Base-by-base conservation (phyloP, 169 alveolate species). In the Sarcocystis neurona region DNA sequence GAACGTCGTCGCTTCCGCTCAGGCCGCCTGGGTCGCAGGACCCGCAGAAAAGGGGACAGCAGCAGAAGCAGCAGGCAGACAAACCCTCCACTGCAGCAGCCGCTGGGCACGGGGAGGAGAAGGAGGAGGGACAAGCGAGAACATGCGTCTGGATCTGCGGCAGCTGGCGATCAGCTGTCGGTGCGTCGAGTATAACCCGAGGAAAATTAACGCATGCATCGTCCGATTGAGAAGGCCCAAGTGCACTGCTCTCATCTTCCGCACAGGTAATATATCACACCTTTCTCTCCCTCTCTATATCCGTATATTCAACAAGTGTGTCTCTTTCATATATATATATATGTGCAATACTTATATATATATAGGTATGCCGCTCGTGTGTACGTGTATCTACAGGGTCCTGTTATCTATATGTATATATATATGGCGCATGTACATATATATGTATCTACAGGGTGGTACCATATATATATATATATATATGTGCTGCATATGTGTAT, bases 111-210 rank as follows among this genome's bases (percentile, higher is more conserved):
- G 34, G 10, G 75, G 75, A 63, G 43, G 82, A 39, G 10, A 12
- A 3, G 37, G 34, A 43, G 41, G 18, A 15, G 23, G n/a, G 56
- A 72, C 2, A 39, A 43, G 41, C 30, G 37, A 37, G n/a, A 39
- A 72, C 2, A 39, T 10, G 58, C 15, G 32, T 41, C 91, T 97
- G 44, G 97, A 97, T 87, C 91, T 97, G 85, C 91, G 96, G 77
- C 89, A 90, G 79, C 95, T 96, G 1, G 97, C 97, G 10, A 74
- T 94, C 30, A 92, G 93, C 85, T 97, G 97, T 46, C 88, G 97
- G 50, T 95, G 95, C 88, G 96, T 97, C 8, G 98, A 97, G 92
- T 97, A 96, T 88, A 97, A 97, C 89, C 98, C 98, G 37, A 94
- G 92, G 46, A 91, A 97, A 68, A 95, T 96, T 92, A 97, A 97